Percentiles rank a stretch among this genome's conserved stretches.
Evolutionary conservation across 768 basidiomycete genomes (phyloP).

Genomic region (Astraeus odoratus): DNA sequence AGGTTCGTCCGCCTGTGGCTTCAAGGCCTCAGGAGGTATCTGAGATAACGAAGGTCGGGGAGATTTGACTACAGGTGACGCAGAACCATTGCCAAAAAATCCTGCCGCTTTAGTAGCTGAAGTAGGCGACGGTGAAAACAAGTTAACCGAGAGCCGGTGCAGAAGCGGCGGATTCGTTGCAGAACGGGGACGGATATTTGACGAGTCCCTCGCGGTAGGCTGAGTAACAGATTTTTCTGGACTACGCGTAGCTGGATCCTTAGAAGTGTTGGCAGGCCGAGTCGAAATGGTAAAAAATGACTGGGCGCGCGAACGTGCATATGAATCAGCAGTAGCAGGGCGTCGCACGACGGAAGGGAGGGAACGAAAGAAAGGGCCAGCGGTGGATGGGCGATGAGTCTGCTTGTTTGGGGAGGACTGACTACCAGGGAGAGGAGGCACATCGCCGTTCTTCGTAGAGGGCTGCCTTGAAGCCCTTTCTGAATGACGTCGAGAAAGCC

Average conservation of each 20-base stretch:
- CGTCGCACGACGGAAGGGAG: conserved; percentile 20
- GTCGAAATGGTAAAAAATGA: conserved; percentile 25
- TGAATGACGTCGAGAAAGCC: conserved; percentile 42
- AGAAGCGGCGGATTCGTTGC: conserved; percentile 65
- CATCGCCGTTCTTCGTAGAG: conserved; percentile 4
- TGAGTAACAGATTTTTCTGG: conserved; percentile 5
- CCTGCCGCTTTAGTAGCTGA: conserved; percentile 17
- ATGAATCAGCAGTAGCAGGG: conserved; percentile 38
- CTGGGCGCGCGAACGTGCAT: conserved; percentile 21
- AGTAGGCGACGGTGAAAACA: conserved; percentile 45
- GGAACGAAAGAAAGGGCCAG: conserved; percentile 9
- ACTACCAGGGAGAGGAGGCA: conserved; percentile 10
- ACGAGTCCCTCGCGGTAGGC: conserved; percentile 21
- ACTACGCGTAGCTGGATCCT: conserved; percentile 6
- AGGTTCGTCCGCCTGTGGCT: conserved; percentile 57
- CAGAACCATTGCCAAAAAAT: conserved; percentile 6
- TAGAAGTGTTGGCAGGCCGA: conserved; percentile 10
- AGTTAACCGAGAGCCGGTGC: conserved; percentile 61
- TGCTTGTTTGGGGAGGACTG: conserved; percentile 3
- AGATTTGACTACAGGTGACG: conserved; percentile 30
- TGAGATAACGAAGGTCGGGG: conserved; percentile 40
- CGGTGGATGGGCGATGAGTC: conserved; percentile 14
- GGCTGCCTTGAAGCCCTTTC: conserved; percentile 19
- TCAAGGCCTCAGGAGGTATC: conserved; percentile 39
- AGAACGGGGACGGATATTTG: conserved; percentile 38